Evolutionary conservation across 2,329 filamentous ascomycete species (phyloP), one percentile per base, ranked within the genome.

Genomic region (Metarhizium rileyi): DNA sequence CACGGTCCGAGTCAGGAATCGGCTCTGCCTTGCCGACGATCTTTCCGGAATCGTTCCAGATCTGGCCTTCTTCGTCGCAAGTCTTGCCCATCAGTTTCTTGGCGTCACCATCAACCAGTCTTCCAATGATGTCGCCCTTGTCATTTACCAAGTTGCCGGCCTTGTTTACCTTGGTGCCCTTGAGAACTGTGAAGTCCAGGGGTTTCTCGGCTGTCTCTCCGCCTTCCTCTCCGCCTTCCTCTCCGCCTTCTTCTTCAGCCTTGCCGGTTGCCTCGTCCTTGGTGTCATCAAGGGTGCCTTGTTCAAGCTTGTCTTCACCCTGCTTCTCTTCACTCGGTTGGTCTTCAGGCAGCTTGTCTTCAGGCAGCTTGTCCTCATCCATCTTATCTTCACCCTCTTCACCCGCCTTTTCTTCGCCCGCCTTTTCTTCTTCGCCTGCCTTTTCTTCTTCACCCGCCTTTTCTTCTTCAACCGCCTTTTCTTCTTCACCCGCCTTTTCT

Each of bases 11-110:
- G 3, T 75, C 68, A 3, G 83, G 76, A 1, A 66, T 52, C 12
- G 83, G 76, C 65, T 87, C 83, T 41, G 76, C 80, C 48, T 77
- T 77, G 27, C 84, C 85, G 46, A 87, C 76, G 35, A 84, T 71
- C 62, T 86, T 78, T 52, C 84, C 85, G 5, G 72, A 72, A 53
- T 87, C 83, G 59, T 82, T 82, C 79, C 81, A 87, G 67, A 88
- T 83, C 55, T 84, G 73, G 42, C 85, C 85, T 33, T 85, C 68
- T 48, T 78, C 79, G 53, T 87, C 83, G 30, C 80, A 70, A 59
- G 78, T 77, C 59, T 77, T 80, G 57, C 83, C 83, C 28, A 82
- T 64, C 5, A 87, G 73, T 53, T 84, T 72, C 64, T 83, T 78
- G 18, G 79, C 57, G 16, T 82, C 77, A 35, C 85, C 85, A 56